phyloP scores from a whole-genome alignment of 2,329 filamentous ascomycete genomes.

The Blastomyces emzantsi region DNA sequence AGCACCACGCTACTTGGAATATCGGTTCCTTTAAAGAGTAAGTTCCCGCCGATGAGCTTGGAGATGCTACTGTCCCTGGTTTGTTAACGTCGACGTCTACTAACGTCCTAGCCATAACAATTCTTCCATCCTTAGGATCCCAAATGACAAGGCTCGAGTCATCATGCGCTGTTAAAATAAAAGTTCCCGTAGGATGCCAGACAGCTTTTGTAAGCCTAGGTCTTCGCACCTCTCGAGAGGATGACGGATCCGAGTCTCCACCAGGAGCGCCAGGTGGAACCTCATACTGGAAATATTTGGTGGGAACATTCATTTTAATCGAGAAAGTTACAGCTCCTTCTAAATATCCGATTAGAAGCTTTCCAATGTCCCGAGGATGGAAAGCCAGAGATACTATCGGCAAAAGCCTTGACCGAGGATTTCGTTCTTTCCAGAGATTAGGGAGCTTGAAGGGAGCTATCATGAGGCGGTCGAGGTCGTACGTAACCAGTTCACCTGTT shows the following conservation, averaged over 20 bases:
- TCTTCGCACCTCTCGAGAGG: slow-evolving; percentile 53
- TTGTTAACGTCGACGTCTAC: slow-evolving; percentile 65
- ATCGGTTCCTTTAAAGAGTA: slow-evolving; percentile 63
- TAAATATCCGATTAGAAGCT: slow-evolving; percentile 80
- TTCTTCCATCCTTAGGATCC: slow-evolving; percentile 80
- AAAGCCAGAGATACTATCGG: slow-evolving; percentile 70
- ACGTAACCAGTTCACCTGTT: slow-evolving; percentile 72
- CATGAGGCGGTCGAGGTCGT: slow-evolving; percentile 75
- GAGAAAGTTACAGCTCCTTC: slow-evolving; percentile 85
- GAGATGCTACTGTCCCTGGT: slow-evolving; percentile 38
- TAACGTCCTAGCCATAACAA: slow-evolving; percentile 75
- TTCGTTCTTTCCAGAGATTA: slow-evolving; percentile 73
- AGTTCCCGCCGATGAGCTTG: slow-evolving; percentile 39
- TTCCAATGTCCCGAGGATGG: slow-evolving; percentile 87
- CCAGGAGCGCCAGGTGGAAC: slow-evolving; percentile 75
- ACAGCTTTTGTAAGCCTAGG: slow-evolving; percentile 73
- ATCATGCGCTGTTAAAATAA: slow-evolving; percentile 76
- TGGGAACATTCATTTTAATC: slow-evolving; percentile 78
- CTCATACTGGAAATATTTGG: slow-evolving; percentile 74
- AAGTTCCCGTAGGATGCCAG: slow-evolving; percentile 93
- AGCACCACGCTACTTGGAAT: slow-evolving; percentile 79
- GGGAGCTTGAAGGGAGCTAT: slow-evolving; percentile 72
- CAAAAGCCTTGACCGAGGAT: slow-evolving; percentile 55
- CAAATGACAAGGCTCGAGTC: slow-evolving; percentile 90
- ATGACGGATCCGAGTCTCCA: slow-evolving; percentile 57